phyloP scores from a whole-genome alignment of 2,329 filamentous ascomycete species.

The Exophiala alcalophila region DNA sequence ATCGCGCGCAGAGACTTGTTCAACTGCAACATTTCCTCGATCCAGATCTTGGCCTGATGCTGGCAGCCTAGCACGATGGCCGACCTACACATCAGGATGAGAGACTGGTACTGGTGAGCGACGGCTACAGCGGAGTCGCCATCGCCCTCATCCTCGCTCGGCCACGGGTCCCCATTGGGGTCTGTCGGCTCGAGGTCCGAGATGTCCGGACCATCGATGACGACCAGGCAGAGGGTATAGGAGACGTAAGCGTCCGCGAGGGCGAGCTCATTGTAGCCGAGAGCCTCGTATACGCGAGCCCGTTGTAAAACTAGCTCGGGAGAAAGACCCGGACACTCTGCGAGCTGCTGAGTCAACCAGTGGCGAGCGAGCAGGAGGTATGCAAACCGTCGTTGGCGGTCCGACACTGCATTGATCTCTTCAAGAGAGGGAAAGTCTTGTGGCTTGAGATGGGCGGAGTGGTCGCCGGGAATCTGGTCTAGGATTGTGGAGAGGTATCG shows the following conservation, averaged over 20 bases:
- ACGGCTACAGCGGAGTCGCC: conserved; percentile 43
- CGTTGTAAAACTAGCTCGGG: conserved; percentile 44
- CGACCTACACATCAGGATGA: conserved; percentile 19
- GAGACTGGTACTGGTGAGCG: conserved; percentile 18
- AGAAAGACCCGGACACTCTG: conserved; percentile 13
- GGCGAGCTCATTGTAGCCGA: conserved; percentile 87
- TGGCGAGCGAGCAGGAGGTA: conserved; percentile 23
- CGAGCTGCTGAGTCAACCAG: conserved; percentile 14
- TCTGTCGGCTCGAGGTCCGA: conserved; percentile 67
- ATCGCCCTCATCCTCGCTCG: conserved; percentile 34
- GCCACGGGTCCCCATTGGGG: conserved; percentile 34
- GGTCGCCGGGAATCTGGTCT: conserved; percentile 4
- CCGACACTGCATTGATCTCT: conserved; percentile 8
- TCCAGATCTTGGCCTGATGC: conserved; percentile 19
- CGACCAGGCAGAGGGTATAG: conserved; percentile 70
- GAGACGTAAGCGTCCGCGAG: conserved; percentile 87
- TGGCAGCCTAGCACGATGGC: conserved; percentile 20
- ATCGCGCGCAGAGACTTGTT: not conserved
- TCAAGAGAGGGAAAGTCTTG: conserved; percentile 3
- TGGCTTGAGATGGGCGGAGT: not conserved
- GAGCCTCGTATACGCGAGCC: conserved; percentile 65
- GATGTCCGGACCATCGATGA: conserved; percentile 64
- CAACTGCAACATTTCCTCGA: conserved; percentile 16
- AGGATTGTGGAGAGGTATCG: conserved; percentile 10
- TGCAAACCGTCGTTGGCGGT: conserved; percentile 12